Evolutionary conservation across 495 filamentous ascomycete species (phyloP).

Genomic region (Cercophora newfieldiana): DNA sequence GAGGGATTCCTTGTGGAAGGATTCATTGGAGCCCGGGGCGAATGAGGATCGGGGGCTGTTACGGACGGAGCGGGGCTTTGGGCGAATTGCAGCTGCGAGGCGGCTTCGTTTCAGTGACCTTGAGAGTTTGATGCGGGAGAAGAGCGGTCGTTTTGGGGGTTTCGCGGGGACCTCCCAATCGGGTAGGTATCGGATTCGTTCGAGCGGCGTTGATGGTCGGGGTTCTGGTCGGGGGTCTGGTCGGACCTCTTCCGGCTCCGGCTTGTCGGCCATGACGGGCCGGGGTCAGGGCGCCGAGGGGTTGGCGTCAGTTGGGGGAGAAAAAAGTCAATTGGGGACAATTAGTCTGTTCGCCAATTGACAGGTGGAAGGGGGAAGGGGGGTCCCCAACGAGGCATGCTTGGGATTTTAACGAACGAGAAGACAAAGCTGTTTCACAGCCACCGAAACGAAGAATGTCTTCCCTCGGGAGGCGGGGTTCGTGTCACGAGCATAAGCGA

Average conservation of each 20-base stretch:
- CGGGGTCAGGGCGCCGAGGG: not conserved
- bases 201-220: not conserved
- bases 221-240: not conserved
- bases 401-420: not conserved
- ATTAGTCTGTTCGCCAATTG: not conserved
- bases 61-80: not conserved
- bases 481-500: conserved; percentile 3
- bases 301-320: not conserved
- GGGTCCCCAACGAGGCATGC: not conserved
- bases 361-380: not conserved
- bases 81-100: conserved; percentile 7
- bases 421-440: not conserved
- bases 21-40: not conserved
- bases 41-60: not conserved
- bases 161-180: conserved; percentile 42
- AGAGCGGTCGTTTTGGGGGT: conserved; percentile 34
- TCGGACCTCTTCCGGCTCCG: not conserved
- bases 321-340: not conserved
- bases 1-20: not conserved
- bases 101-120: not conserved
- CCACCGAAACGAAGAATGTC: conserved; percentile 5
- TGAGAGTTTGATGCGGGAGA: conserved; percentile 3
- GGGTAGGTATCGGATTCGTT: conserved; percentile 31
- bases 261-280: not conserved
- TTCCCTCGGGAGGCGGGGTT: not conserved